A percentile compares a stretch with the other conserved stretches of the same genome.
These are phyloP conservation scores for Boletus tomentosulus DNA, from an alignment of 768 basidiomycete species.

Conservation along the genomic window DNA sequence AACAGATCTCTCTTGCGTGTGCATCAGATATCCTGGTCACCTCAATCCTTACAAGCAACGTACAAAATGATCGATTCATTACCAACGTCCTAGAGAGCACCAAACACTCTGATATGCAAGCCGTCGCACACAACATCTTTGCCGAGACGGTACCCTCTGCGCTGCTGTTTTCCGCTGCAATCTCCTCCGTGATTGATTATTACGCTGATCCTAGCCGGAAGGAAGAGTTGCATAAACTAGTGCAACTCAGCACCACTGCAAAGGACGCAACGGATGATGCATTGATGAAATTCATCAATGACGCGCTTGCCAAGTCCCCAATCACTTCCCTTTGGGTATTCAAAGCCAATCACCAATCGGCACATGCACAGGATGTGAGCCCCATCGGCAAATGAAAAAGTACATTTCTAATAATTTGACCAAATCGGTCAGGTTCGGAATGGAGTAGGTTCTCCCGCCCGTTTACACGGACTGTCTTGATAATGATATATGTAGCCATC, in stretches of 20 bases:
- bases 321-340: background rate
- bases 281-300: constrained; percentile 43
- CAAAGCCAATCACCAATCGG: constrained; percentile 34
- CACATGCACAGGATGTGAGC: constrained; percentile 30
- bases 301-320: constrained; percentile 42
- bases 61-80: constrained; percentile 20
- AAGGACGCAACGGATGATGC: constrained; percentile 21
- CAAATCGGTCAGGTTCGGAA: constrained; percentile 35
- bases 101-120: constrained; percentile 16
- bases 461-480: background rate
- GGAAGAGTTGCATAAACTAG: constrained; percentile 35
- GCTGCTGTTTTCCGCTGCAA: constrained; percentile 50
- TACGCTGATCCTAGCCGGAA: constrained; percentile 43
- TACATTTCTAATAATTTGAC: constrained; percentile 33
- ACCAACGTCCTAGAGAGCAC: constrained; percentile 9
- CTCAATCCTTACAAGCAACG: constrained; percentile 20
- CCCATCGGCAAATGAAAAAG: background rate
- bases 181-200: constrained; percentile 57
- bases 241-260: constrained; percentile 29
- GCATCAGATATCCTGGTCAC: constrained; percentile 19
- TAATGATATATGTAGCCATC: constrained; percentile 8
- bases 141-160: constrained; percentile 53
- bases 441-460: constrained; percentile 31
- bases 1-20: constrained; percentile 18
- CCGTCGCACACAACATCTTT: constrained; percentile 49